These are phyloP conservation scores for Neofusicoccum kwambonambiense DNA, from an alignment of 2,329 filamentous ascomycete genomes.

Conservation along the genomic window DNA sequence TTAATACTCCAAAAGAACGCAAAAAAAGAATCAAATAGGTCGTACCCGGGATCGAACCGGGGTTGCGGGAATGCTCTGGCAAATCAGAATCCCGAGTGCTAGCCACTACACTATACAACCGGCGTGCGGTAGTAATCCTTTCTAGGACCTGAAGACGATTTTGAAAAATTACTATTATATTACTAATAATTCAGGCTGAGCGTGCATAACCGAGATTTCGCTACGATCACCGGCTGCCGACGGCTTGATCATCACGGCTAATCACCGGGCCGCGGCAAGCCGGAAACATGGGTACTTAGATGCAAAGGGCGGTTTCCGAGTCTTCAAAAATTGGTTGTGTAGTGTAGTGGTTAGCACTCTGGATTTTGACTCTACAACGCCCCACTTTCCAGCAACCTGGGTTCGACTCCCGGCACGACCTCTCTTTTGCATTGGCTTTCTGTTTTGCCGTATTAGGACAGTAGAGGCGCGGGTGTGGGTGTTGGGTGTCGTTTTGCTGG, in stretches of 20 bases:
- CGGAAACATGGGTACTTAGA: neutral
- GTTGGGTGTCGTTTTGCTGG: no score
- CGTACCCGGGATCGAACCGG: neutral
- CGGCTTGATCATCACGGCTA: no score
- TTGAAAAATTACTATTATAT: no score
- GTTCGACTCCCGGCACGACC: constrained; percentile 10
- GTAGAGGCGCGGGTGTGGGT: no score
- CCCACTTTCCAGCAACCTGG: neutral
- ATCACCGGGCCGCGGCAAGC: neutral
- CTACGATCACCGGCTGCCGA: no score
- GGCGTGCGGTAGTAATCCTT: no score
- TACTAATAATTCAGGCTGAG: no score
- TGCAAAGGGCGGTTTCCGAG: no score
- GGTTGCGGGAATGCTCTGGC: neutral
- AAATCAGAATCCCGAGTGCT: neutral
- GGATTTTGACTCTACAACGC: neutral
- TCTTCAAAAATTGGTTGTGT: neutral
- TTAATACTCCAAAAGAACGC: neutral
- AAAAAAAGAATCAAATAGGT: neutral
- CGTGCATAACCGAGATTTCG: no score
- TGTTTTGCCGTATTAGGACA: no score
- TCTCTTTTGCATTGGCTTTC: neutral
- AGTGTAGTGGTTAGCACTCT: constrained; percentile 13
- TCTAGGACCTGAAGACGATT: no score
- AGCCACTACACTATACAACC: constrained; percentile 6